Evolutionary conservation across 2,329 filamentous ascomycete species (phyloP).

Genomic region (Fusarium chaquense): DNA sequence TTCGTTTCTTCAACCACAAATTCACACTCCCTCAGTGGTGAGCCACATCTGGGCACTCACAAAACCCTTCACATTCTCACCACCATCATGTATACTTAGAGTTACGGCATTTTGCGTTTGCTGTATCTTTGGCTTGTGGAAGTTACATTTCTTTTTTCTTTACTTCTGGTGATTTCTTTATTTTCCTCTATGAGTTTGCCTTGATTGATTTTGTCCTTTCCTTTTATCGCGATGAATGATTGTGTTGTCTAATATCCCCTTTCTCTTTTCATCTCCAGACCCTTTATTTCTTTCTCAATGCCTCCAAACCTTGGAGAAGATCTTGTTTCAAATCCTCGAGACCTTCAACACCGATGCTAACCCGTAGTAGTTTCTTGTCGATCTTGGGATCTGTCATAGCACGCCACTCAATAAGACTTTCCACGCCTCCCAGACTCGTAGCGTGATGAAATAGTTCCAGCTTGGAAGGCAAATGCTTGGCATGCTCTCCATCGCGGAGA

Average conservation of each 20-base stretch:
- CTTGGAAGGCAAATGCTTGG: constrained; percentile 79
- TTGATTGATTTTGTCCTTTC: not conserved
- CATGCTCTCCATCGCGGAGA: constrained; percentile 70
- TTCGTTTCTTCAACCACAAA: constrained; percentile 1
- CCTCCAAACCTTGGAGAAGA: constrained; percentile 74
- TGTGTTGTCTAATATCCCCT: not conserved
- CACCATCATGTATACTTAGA: constrained; percentile 7
- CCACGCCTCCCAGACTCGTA: constrained; percentile 91
- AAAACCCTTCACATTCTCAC: constrained; percentile 1
- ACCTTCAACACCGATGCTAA: constrained; percentile 89
- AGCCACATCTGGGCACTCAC: not conserved
- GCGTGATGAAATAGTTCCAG: constrained; percentile 91
- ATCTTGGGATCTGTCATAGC: constrained; percentile 84
- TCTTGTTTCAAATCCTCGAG: constrained; percentile 87
- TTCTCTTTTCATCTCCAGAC: not conserved
- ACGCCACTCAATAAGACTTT: constrained; percentile 97
- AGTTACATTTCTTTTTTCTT: not conserved
- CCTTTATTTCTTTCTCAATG: constrained; percentile 53
- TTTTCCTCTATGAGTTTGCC: not conserved
- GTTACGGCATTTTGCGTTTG: constrained; percentile 3
- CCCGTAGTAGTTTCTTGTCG: constrained; percentile 77
- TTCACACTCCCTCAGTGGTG: constrained; percentile 19
- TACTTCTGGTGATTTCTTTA: constrained; percentile 8
- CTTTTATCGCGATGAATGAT: not conserved
- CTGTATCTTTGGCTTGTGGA: constrained; percentile 2